Percentiles rank a stretch among this genome's conserved stretches.
Conservation (phyloP, 2,329 filamentous ascomycete genomes). For the Ophiosphaerella narmari region DNA sequence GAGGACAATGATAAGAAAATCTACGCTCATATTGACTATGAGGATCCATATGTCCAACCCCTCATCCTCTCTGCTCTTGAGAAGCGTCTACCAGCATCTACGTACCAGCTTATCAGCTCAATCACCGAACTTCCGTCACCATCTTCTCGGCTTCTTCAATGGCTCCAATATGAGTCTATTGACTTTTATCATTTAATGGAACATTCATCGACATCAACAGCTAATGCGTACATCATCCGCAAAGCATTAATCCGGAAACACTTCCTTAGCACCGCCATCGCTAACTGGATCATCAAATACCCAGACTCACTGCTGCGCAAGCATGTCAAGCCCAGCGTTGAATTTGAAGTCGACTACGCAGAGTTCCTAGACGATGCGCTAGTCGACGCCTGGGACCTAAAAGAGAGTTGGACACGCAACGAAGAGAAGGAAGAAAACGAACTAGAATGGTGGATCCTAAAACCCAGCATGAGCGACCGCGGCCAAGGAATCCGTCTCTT, state of each 20-base stretch:
- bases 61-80: conserved; percentile 76
- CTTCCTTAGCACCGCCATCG: conserved; percentile 81
- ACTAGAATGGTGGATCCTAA: conserved; percentile 95
- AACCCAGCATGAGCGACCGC: conserved; percentile 95
- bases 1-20: conserved; percentile 42
- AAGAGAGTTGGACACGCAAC: conserved; percentile 76
- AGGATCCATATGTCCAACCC: conserved; percentile 86
- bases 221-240: conserved; percentile 92
- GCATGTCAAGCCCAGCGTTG: conserved; percentile 77
- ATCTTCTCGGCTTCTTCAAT: conserved; percentile 68
- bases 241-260: conserved; percentile 97
- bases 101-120: conserved; percentile 61
- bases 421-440: conserved; percentile 49
- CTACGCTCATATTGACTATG: conserved; percentile 80
- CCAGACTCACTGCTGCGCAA: conserved; percentile 69
- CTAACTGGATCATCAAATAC: conserved; percentile 84
- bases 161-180: conserved; percentile 82
- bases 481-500: conserved; percentile 93
- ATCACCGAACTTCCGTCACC: conserved; percentile 54
- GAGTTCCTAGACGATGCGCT: conserved; percentile 95
- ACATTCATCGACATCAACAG: conserved; percentile 65
- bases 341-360: conserved; percentile 94
- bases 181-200: conserved; percentile 77
- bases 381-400: conserved; percentile 85
- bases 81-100: conserved; percentile 60